Base-by-base conservation (phyloP, 169 alveolate genomes). In the Plasmodium inui region DNA sequence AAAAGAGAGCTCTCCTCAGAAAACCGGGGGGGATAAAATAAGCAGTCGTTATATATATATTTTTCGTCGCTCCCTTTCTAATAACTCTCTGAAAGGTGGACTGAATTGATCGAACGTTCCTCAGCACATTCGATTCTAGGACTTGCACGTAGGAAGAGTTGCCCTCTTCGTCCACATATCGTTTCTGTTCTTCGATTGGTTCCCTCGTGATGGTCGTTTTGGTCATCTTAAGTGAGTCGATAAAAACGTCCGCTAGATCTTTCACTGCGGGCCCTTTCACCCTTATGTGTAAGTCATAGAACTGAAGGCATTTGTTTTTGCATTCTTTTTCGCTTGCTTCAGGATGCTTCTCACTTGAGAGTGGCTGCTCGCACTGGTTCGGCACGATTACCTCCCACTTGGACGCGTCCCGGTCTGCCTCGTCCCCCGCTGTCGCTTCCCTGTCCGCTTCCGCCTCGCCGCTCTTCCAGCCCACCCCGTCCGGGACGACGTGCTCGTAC, bases 21-120 rank as follows among this genome's bases (percentile, higher is more conserved):
- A 95, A 95, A 14, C 97, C 97, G 12, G 98, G 98, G 8, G 98
- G 98, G n/a, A 94, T 74, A 71, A 97, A 97, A 93, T 97, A 97
- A 53, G 98, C 95, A 17, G 98, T 96, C 46, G 98, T 94, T n/a
- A 97, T 89, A 79, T 95, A 82, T 3, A 97, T 93, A 30, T 88
- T 93, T 19, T 92, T 30, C 9, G 92, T 85, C 2, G 98, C 93
- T 70, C 92, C 98, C 86, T 96, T 88, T 22, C 30, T 74, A 22
- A 93, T 81, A 22, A 95, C 88, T 37, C 83, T 46, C 5, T 74
- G 70, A 37, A 82, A 81, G 6, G 95, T 94, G 5, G 80, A 90
- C 79, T 89, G 96, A 50, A 95, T 96, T 78, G 93, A 96, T 44
- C 91, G 96, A 92, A 94, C 94, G 30, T 61, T 82, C 14, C 94